phyloP scores from a whole-genome alignment of 805 yeast genomes.

The Schwanniomyces vanrijiae region DNA sequence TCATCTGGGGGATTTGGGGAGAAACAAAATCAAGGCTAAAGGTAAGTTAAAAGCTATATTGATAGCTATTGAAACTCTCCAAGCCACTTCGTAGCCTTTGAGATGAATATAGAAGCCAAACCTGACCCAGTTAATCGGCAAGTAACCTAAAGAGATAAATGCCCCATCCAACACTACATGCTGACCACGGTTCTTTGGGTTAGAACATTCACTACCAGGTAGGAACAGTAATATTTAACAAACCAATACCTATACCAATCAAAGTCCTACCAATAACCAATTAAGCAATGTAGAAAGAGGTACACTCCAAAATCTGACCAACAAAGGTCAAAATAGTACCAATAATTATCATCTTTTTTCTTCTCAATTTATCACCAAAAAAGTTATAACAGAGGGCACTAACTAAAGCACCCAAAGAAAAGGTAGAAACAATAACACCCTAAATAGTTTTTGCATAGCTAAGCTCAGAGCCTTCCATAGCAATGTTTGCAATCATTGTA shows the following conservation, averaged over 20 bases:
- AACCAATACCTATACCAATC: not conserved
- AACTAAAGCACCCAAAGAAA: not conserved
- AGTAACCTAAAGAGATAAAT: not conserved
- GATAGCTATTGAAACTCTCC: not conserved
- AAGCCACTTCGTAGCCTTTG: not conserved
- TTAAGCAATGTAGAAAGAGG: not conserved
- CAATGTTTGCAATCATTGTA: not conserved
- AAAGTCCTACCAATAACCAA: not conserved
- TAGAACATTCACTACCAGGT: not conserved
- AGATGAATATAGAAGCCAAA: not conserved
- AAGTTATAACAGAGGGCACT: not conserved
- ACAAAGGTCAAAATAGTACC: not conserved
- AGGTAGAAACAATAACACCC: not conserved
- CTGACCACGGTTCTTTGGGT: not conserved
- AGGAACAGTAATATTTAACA: not conserved
- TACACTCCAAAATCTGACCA: not conserved
- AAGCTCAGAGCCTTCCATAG: not conserved
- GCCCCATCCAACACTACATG: not conserved
- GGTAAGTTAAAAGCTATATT: too few relatives aligned
- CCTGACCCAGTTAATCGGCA: not conserved
- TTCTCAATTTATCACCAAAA: not conserved
- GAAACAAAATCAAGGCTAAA: slow-evolving; percentile 28
- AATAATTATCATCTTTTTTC: not conserved
- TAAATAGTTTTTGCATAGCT: not conserved
- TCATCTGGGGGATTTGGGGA: slow-evolving; percentile 54